A percentile compares a stretch with the other conserved stretches of the same genome.
phyloP scores from a whole-genome alignment of 2,329 filamentous ascomycete genomes.

The Periconia macrospinosa region DNA sequence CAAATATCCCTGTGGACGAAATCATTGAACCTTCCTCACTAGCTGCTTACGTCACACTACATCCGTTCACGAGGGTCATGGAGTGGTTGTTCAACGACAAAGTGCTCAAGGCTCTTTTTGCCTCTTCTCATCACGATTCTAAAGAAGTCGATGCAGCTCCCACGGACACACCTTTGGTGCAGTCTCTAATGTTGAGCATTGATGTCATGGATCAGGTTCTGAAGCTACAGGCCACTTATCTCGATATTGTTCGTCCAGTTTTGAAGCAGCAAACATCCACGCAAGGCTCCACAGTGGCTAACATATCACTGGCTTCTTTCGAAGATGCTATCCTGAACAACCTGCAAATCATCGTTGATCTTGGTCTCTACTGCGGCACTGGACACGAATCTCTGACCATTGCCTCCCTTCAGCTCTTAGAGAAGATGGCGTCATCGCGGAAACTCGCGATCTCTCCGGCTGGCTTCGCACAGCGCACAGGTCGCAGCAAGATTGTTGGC shows the following conservation, averaged over 20 bases:
- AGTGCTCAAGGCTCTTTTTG: conserved; percentile 77
- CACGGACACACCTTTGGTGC: conserved; percentile 78
- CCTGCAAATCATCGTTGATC: conserved; percentile 74
- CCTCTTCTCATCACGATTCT: conserved; percentile 75
- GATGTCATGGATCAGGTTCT: conserved; percentile 82
- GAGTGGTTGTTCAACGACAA: conserved; percentile 98
- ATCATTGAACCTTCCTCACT: conserved; percentile 75
- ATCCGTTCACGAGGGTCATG: conserved; percentile 93
- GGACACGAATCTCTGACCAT: conserved; percentile 80
- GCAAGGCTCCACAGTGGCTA: conserved; percentile 66
- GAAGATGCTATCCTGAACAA: conserved; percentile 88
- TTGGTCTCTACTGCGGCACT: conserved; percentile 85
- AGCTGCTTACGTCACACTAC: conserved; percentile 77
- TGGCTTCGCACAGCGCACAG: conserved; percentile 62
- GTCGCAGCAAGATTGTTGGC: conserved; percentile 83
- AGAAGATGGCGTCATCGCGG: conserved; percentile 81
- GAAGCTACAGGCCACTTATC: conserved; percentile 86
- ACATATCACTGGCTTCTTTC: conserved; percentile 80
- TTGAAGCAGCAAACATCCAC: conserved; percentile 67
- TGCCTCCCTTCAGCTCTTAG: conserved; percentile 77
- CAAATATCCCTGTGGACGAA: conserved; percentile 72
- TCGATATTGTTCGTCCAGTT: conserved; percentile 81
- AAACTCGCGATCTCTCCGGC: conserved; percentile 74
- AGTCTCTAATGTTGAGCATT: conserved; percentile 77
- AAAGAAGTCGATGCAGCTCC: conserved; percentile 71